A percentile compares a stretch with the other conserved stretches of the same genome.
phyloP scores from a whole-genome alignment of 257 asterid genomes.

The Euphrasia confusa region DNA sequence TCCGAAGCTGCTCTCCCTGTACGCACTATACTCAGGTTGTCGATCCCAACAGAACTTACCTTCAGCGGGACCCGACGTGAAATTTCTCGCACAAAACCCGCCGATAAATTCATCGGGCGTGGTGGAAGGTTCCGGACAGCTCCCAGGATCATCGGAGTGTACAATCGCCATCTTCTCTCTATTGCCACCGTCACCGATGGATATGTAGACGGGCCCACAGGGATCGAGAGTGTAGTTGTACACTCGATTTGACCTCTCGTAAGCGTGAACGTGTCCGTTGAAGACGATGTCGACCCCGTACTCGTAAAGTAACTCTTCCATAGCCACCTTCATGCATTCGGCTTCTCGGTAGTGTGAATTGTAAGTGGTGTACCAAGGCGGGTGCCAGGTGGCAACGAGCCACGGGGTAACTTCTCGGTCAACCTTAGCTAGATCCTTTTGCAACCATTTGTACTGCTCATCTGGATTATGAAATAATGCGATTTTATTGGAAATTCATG shows the following conservation, averaged over 20 bases:
- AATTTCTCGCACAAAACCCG: constrained; percentile 78
- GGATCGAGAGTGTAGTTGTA: constrained; percentile 80
- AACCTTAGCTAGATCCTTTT: constrained; percentile 60
- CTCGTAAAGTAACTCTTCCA: constrained; percentile 74
- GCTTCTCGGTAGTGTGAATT: constrained; percentile 90
- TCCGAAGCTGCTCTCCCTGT: constrained; percentile 85
- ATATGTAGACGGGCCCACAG: constrained; percentile 73
- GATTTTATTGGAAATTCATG: constrained; percentile 4
- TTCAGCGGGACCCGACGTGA: constrained; percentile 83
- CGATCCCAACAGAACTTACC: constrained; percentile 91
- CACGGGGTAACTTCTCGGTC: constrained; percentile 77
- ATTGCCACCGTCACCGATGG: constrained; percentile 95
- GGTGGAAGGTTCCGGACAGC: constrained; percentile 68
- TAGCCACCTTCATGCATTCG: constrained; percentile 82
- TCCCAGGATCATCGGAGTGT: constrained; percentile 69
- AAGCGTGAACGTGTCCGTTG: constrained; percentile 94
- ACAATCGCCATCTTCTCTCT: constrained; percentile 75
- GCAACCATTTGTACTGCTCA: constrained; percentile 86
- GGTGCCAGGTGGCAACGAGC: constrained; percentile 85
- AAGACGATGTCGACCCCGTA: constrained; percentile 79
- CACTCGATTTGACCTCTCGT: constrained; percentile 93
- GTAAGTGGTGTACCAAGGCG: constrained; percentile 93
- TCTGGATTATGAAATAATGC: constrained; percentile 32
- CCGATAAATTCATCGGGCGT: constrained; percentile 77
- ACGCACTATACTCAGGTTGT: constrained; percentile 92